Base-by-base conservation (phyloP, 306 rosid genomes). In the Erythrophleum fordii region DNA sequence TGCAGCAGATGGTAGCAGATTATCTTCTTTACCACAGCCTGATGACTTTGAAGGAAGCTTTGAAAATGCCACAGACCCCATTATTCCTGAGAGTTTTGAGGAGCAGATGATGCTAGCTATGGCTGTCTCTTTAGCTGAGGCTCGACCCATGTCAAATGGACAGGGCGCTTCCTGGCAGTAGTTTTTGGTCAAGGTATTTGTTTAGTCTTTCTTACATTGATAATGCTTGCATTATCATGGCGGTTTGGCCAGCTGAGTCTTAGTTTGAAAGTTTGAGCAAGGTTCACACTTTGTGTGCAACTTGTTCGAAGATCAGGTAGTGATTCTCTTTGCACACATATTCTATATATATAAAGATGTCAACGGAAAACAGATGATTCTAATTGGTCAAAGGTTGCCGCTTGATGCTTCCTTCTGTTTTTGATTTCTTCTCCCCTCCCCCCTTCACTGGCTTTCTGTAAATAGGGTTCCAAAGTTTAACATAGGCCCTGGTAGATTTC, bases 81-180 rank as follows among this genome's bases (percentile, higher is more conserved):
- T 95, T 26, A 51, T 95, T 79, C 99, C 99, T 0, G 98, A 88
- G 89, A 93, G 91, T 80, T 96, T 80, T 80, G 99, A 96, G 90
- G 99, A 96, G 83, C 99, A 96, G 89, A 96, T 93, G 93, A 92
- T 96, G 99, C 86, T 96, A 59, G 98, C 98, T 68, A 86, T 93
- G 98, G 99, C 98, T 3, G 94, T 93, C 77, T 96, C 99, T 66
- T 84, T 96, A 79, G 97, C 97, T 0, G 98, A 93, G 87, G 97
- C 99, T 45, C 89, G 81, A 73, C 91, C 89, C 73, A 72, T 87
- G 86, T 46, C 92, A 5, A 84, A 81, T 44, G 98, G 89, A 75
- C 90, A 86, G 13, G 85, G 89, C 73, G 93, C 83, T 83, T 81
- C 97, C 13, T 96, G 98, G 98, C 89, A 87, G 90, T 88, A 92